Percentiles rank a stretch among this genome's conserved stretches.
Conservation (phyloP, 768 basidiomycete genomes). For the Leucosporidium scottii region DNA sequence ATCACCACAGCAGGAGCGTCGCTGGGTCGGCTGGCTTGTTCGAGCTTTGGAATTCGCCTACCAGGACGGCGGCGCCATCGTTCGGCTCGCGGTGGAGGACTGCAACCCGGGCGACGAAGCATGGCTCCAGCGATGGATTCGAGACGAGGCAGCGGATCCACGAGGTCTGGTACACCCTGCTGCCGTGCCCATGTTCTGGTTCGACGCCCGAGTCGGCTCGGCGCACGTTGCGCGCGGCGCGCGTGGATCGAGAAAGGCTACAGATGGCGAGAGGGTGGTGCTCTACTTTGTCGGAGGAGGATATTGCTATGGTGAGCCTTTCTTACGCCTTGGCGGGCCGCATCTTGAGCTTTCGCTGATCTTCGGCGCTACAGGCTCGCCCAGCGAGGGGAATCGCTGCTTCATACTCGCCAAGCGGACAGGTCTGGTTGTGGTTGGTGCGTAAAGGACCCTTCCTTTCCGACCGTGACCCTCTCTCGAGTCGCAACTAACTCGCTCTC, state of each 20-base stretch:
- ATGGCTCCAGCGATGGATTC: background rate
- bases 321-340: background rate
- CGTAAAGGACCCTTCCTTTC: background rate
- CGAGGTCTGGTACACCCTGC: background rate
- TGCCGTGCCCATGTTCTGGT: conserved; percentile 31
- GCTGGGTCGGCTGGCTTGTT: too few relatives aligned
- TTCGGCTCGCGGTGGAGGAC: too few relatives aligned
- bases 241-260: background rate
- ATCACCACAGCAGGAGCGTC: too few relatives aligned
- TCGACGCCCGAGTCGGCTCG: conserved; percentile 5
- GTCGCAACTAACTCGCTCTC: too few relatives aligned
- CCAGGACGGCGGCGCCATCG: too few relatives aligned
- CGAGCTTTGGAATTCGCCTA: too few relatives aligned
- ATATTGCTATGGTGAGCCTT: conserved; percentile 10
- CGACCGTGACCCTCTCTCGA: too few relatives aligned
- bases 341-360: too few relatives aligned
- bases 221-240: background rate
- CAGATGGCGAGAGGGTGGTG: conserved; percentile 5
- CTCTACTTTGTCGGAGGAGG: conserved; percentile 35
- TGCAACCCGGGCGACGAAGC: too few relatives aligned
- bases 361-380: background rate
- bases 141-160: conserved; percentile 17
- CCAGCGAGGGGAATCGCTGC: conserved; percentile 15
- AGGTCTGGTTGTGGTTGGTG: conserved; percentile 16
- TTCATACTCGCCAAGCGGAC: conserved; percentile 25